A percentile compares a stretch with the other conserved stretches of the same genome.
These are phyloP conservation scores for Durusdinium trenchii DNA, from an alignment of 73 alveolate genomes.

Conservation along the genomic window DNA sequence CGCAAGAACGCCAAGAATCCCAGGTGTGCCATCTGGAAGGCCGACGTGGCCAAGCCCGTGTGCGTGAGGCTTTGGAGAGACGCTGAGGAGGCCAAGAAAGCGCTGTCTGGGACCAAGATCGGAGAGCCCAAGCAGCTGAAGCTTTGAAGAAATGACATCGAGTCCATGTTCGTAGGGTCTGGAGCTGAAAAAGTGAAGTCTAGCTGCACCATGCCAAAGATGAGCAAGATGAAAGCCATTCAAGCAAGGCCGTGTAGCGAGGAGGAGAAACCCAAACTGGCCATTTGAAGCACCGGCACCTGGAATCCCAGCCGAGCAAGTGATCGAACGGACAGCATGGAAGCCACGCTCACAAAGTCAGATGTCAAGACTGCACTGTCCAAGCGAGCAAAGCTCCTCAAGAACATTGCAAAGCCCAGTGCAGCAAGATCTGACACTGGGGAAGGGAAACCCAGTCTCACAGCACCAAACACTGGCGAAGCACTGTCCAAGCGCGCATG, in stretches of 20 bases:
- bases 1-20: neutral
- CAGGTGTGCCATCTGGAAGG: neutral
- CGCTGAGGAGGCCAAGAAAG: neutral
- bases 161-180: neutral
- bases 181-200: neutral
- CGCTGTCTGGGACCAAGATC: neutral
- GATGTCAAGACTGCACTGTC: neutral
- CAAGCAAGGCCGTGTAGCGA: neutral
- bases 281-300: neutral
- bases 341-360: neutral
- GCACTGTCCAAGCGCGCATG: neutral
- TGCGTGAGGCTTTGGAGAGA: neutral
- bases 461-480: neutral
- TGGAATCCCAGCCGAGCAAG: neutral
- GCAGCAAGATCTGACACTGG: neutral
- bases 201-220: neutral
- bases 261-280: neutral
- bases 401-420: neutral
- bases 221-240: neutral
- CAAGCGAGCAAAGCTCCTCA: conserved; percentile 11
- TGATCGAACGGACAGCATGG: neutral
- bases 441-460: neutral
- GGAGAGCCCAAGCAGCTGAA: neutral
- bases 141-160: neutral
- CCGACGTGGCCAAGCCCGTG: neutral